A percentile compares a stretch with the other conserved stretches of the same genome.
Conservation (phyloP, 495 filamentous ascomycete genomes). For the Penicillium cataractarum region DNA sequence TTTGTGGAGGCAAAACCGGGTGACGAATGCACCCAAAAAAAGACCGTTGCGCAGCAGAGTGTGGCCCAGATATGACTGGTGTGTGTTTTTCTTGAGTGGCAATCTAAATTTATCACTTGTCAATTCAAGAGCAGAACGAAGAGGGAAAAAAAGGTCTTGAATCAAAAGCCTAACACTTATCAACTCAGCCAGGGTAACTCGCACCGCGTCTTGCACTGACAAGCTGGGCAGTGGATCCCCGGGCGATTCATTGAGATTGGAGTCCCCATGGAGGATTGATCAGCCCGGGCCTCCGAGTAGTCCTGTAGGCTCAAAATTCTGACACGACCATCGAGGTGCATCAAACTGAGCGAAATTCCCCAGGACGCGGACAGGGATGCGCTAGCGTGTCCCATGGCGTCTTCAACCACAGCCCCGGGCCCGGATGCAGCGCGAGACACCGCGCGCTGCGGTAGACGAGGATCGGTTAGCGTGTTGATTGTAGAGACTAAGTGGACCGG, state of each 20-base stretch:
- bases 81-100: neutral
- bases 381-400: conserved; percentile 9
- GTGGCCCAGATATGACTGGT: conserved; percentile 2
- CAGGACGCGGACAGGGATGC: conserved; percentile 10
- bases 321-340: neutral
- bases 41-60: neutral
- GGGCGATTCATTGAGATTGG: neutral
- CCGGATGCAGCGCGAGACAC: conserved; percentile 8
- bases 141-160: too few species aligned
- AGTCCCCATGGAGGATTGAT: neutral
- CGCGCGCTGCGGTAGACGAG: neutral
- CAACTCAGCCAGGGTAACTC: neutral
- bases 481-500: conserved; percentile 15
- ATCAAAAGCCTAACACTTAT: neutral
- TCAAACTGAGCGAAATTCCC: conserved; percentile 4
- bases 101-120: too few species aligned
- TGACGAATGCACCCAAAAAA: conserved; percentile 11
- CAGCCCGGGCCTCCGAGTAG: too few species aligned
- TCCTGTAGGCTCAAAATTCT: neutral
- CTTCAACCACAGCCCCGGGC: neutral
- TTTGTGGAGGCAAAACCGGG: conserved; percentile 8
- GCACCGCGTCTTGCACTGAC: neutral
- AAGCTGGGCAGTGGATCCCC: neutral
- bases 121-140: too few species aligned
- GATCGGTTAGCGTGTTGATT: conserved; percentile 12